Evolutionary conservation across 768 basidiomycete genomes (phyloP).

Genomic region (Boletus reticuloceps): DNA sequence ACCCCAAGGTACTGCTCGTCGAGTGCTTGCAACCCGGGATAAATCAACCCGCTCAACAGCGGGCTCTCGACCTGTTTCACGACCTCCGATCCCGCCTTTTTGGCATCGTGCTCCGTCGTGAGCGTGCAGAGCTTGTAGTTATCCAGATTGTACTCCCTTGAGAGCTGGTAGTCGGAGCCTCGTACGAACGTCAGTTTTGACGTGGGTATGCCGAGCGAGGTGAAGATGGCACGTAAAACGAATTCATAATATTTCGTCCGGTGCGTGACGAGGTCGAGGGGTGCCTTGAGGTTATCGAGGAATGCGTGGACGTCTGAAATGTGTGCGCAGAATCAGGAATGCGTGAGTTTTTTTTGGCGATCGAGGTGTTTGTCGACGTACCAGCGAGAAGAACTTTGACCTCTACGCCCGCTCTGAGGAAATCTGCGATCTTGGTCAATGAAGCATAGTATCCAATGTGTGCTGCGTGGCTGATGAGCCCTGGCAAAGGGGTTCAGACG

Average conservation of each 20-base stretch:
- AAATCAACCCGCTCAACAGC: conserved; percentile 85
- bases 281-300: conserved; percentile 96
- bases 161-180: conserved; percentile 92
- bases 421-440: conserved; percentile 93
- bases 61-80: conserved; percentile 97
- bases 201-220: conserved; percentile 86
- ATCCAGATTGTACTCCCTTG: conserved; percentile 59
- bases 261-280: conserved; percentile 84
- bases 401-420: conserved; percentile 86
- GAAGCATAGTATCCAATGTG: conserved; percentile 98
- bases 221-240: conserved; percentile 56
- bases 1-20: conserved; percentile 97
- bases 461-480: too few relatives aligned
- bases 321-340: too few relatives aligned
- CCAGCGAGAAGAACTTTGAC: conserved; percentile 83
- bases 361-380: conserved; percentile 15
- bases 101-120: conserved; percentile 93
- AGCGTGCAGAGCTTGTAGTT: conserved; percentile 87
- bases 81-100: conserved; percentile 98
- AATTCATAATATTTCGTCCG: conserved; percentile 82
- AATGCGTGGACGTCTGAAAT: conserved; percentile 64
- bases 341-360: conserved; percentile 35
- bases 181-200: conserved; percentile 33
- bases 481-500: too few relatives aligned
- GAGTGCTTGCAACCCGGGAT: conserved; percentile 94